Conservation (phyloP, 805 yeast genomes). For the Ogataea glucozyma region DNA sequence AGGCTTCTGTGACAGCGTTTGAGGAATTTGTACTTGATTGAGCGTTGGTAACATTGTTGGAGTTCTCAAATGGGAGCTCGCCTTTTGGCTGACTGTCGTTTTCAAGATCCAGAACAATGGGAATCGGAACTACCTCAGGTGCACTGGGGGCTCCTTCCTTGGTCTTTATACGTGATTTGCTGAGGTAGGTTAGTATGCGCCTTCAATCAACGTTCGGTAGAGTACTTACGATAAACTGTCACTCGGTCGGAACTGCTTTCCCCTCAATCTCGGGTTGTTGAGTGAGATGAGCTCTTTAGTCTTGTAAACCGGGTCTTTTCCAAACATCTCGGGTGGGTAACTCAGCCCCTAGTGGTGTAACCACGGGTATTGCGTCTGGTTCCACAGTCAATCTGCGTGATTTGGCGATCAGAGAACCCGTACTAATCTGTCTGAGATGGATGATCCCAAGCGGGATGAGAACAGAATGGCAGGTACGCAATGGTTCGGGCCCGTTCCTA, state of each 20-base stretch:
- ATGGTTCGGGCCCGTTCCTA: no score
- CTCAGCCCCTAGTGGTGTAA: neutral
- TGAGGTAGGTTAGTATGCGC: neutral
- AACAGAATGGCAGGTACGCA: no score
- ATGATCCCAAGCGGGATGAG: no score
- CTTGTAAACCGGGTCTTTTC: slow-evolving; percentile 19
- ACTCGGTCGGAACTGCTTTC: slow-evolving; percentile 17
- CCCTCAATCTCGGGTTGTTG: slow-evolving; percentile 16
- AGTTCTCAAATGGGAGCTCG: no score
- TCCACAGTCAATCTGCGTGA: neutral
- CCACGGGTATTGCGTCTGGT: no score
- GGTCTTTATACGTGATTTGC: neutral
- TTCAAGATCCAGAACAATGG: slow-evolving; percentile 8
- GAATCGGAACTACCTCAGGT: slow-evolving; percentile 13
- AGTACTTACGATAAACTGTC: slow-evolving; percentile 14
- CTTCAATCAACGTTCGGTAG: neutral
- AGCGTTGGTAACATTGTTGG: neutral
- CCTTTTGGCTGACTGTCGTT: no score
- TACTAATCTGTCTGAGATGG: no score
- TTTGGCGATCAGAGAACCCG: slow-evolving; percentile 2
- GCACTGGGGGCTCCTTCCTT: neutral
- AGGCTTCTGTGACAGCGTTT: no score
- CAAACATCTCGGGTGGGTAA: slow-evolving; percentile 8
- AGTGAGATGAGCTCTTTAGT: slow-evolving; percentile 19
- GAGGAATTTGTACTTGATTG: no score